Percentiles rank a stretch among this genome's conserved stretches.
Conservation (phyloP, 495 filamentous ascomycete genomes). For the Daldinia caldariorum region DNA sequence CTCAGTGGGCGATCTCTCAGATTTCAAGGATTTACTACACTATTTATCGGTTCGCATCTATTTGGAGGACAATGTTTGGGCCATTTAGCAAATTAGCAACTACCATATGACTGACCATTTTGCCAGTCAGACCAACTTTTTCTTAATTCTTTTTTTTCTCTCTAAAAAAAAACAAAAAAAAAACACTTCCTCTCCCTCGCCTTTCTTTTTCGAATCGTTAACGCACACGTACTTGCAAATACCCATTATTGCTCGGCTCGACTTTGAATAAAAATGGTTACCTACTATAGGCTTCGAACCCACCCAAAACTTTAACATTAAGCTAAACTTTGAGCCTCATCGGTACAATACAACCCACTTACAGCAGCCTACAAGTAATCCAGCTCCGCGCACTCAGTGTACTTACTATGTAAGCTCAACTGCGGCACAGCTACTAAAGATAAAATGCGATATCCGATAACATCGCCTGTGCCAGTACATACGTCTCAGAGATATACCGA, state of each 20-base stretch:
- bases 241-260: no score
- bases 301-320: no score
- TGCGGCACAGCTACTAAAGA: not conserved
- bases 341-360: not conserved
- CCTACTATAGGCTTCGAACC: no score
- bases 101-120: slow-evolving; percentile 1
- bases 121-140: not conserved
- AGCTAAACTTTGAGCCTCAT: no score
- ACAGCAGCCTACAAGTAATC: not conserved
- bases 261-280: no score
- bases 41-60: not conserved
- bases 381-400: not conserved
- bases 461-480: not conserved
- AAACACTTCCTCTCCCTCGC: not conserved
- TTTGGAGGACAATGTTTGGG: not conserved
- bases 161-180: not conserved
- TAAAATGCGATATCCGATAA: not conserved
- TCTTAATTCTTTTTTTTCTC: not conserved
- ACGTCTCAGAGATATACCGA: not conserved
- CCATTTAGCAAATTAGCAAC: slow-evolving; percentile 4
- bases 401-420: not conserved
- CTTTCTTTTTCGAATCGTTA: not conserved
- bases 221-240: no score
- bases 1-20: not conserved
- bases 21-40: not conserved